Evolutionary conservation across 495 filamentous ascomycete genomes (phyloP), one percentile per base, ranked within the genome.

Genomic region (Penicillium daleae): DNA sequence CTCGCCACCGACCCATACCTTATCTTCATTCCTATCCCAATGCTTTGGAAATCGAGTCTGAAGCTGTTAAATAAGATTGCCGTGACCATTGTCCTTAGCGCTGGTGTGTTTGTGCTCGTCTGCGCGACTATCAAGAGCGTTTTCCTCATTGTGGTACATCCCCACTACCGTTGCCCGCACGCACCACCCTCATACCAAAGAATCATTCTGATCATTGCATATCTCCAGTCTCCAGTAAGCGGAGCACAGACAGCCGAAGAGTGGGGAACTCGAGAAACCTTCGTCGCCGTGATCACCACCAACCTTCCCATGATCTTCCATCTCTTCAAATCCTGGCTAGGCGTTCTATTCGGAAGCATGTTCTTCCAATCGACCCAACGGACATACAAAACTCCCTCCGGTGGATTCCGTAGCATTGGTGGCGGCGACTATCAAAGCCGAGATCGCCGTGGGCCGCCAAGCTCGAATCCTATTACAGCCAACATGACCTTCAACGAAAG

Each of bases 261-360:
- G 42, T 85, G 82, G 83, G 80, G 80, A 9, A 81, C 80, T 0
- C 77, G 83, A 6, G 83, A 83, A 57, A 78, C 81, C 22, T 83
- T 85, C 56, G 82, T 82, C 46, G 76, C 81, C 13, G 79, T 83
- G 6, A 63, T 83, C 19, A 83, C 78, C 1, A 82, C 78, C 46
- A 84, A 84, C 64, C 73, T 85, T 0, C 83, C 82, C 4, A 82
- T 84, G 79, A 65, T 85, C 13, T 84, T 83, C 74, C 81, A 82
- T 35, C 71, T 84, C 4, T 40, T 83, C 61, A 74, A 77, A 54
- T 56, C 60, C 8, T 83, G 79, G 78, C 68, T 85, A 17, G 64
- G 53, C 6, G 74, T 74, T 0, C n/a, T 76, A 0, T 59, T 82
- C 29, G 72, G 73, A 57, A 67, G 67, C 44, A 51, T n/a, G n/a